Conservation (phyloP, 345 rosid species). For the Lepidium aucheri region DNA sequence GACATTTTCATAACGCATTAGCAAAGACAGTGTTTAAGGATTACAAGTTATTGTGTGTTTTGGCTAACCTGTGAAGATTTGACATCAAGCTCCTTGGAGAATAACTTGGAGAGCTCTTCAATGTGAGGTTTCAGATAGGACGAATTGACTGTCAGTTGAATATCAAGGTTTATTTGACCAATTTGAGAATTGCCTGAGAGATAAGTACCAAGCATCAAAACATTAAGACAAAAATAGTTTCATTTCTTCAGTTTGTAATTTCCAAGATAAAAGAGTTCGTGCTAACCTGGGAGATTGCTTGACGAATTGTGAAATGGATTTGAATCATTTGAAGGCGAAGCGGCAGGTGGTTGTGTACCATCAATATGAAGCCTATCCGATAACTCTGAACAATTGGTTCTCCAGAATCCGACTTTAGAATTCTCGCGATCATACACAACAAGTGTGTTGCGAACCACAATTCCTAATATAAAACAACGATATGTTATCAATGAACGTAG, state of each 20-base stretch:
- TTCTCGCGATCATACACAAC: conserved; percentile 82
- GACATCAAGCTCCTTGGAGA: conserved; percentile 50
- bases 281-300: conserved; percentile 15
- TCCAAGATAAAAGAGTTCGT: not conserved
- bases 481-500: not conserved
- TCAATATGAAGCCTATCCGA: conserved; percentile 62
- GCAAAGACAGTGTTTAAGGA: not conserved
- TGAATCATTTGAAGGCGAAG: conserved; percentile 35
- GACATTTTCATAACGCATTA: not conserved
- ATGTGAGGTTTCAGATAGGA: conserved; percentile 50
- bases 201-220: not conserved
- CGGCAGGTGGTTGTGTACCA: conserved; percentile 36
- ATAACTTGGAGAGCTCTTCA: conserved; percentile 36
- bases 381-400: conserved; percentile 89
- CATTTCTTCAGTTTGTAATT: not conserved
- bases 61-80: conserved; percentile 55
- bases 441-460: conserved; percentile 77
- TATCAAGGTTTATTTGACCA: conserved; percentile 54
- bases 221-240: not conserved
- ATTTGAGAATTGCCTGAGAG: conserved; percentile 39
- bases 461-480: conserved; percentile 38
- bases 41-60: conserved; percentile 1
- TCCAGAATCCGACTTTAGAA: conserved; percentile 88
- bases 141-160: conserved; percentile 40
- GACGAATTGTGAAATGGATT: conserved; percentile 31